Conservation (phyloP, 78 protist species). For the Dictyostelium discoideum region dicty_2.7 NC_007091.3:4706001-4706500, state of each 20-base stretch:
- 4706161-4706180: neutral
- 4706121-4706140: slow-evolving; percentile 52
- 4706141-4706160: slow-evolving; percentile 66
- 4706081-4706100: slow-evolving; percentile 28
- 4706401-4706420: too few species aligned
- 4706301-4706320: neutral
- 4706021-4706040: slow-evolving; percentile 5
- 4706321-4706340: neutral
- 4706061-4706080: neutral
- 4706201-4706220: slow-evolving; percentile 56
- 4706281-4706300: slow-evolving; percentile 39
- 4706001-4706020: slow-evolving; percentile 20
- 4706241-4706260: slow-evolving; percentile 43
- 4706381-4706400: too few species aligned
- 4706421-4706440: too few species aligned
- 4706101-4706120: neutral
- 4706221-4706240: slow-evolving; percentile 2
- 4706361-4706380: neutral
- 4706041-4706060: slow-evolving; percentile 55
- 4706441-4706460: neutral
- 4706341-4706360: neutral
- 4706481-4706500: neutral
- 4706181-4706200: slow-evolving; percentile 56
- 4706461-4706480: neutral
- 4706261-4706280: slow-evolving; percentile 68